Evolutionary conservation across 2,329 filamentous ascomycete genomes (phyloP).

Genomic region (Colletotrichum sp.): DNA sequence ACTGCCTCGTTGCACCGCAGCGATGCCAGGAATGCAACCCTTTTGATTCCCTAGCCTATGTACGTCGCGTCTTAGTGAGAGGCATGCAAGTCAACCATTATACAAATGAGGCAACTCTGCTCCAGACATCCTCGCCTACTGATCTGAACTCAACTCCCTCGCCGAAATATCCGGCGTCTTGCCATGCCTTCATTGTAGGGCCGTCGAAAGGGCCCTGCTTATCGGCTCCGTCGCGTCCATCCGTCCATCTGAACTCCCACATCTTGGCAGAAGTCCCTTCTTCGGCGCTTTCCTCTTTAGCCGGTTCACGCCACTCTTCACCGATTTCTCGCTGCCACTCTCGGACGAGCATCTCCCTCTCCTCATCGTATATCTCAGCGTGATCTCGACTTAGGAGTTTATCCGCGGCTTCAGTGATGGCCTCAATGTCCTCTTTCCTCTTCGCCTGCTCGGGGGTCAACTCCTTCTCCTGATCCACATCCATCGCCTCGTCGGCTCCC

Average conservation of each 20-base stretch:
- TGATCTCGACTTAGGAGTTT: slow-evolving; percentile 82
- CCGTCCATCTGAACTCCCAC: slow-evolving; percentile 95
- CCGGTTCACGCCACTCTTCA: slow-evolving; percentile 75
- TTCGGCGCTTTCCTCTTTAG: slow-evolving; percentile 31
- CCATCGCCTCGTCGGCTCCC: slow-evolving; percentile 64
- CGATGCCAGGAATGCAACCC: slow-evolving; percentile 13
- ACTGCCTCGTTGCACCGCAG: slow-evolving; percentile 11
- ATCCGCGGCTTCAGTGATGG: slow-evolving; percentile 89
- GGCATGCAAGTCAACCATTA: not conserved
- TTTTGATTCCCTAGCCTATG: slow-evolving; percentile 1
- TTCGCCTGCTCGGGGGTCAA: slow-evolving; percentile 72
- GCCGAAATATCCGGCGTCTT: slow-evolving; percentile 89
- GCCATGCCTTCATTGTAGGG: slow-evolving; percentile 88
- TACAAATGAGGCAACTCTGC: slow-evolving; percentile 51
- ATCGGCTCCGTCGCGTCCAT: slow-evolving; percentile 79
- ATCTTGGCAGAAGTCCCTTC: slow-evolving; percentile 38
- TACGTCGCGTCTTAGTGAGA: not conserved
- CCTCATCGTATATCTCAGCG: slow-evolving; percentile 88
- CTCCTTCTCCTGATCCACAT: slow-evolving; percentile 64
- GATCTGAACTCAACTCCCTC: slow-evolving; percentile 82
- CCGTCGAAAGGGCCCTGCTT: slow-evolving; percentile 88
- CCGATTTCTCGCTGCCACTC: slow-evolving; percentile 86
- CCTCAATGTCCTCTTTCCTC: slow-evolving; percentile 76
- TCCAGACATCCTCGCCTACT: slow-evolving; percentile 63
- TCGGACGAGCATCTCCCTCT: slow-evolving; percentile 81